Evolutionary conservation across 495 filamentous ascomycete species (phyloP).

Genomic region (Podospora tetraspora): DNA sequence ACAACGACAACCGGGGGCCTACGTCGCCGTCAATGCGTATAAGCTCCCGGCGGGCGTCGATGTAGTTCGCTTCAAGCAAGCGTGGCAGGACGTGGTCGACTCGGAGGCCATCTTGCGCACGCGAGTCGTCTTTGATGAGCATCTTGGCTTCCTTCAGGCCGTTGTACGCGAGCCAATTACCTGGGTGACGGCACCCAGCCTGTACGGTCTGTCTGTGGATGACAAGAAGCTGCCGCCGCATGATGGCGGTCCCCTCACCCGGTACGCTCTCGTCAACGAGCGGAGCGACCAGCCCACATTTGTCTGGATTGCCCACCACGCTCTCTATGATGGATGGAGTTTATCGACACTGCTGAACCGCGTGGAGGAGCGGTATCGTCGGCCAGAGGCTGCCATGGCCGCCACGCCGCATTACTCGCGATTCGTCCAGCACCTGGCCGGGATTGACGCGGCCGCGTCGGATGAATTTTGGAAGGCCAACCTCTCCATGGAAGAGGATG

Average conservation of each 20-base stretch:
- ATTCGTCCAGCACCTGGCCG: conserved; percentile 24
- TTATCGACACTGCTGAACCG: conserved; percentile 30
- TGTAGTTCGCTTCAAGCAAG: conserved; percentile 44
- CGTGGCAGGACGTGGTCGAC: conserved; percentile 50
- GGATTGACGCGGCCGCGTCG: conserved; percentile 11
- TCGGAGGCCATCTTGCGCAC: conserved; percentile 49
- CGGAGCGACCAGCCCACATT: conserved; percentile 41
- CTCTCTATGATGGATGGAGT: conserved; percentile 62
- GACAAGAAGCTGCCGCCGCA: conserved; percentile 16
- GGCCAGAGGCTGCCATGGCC: conserved; percentile 13
- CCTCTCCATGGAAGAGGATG: conserved; percentile 14
- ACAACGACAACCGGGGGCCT: conserved; percentile 46
- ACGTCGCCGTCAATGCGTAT: conserved; percentile 48
- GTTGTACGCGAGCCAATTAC: conserved; percentile 14
- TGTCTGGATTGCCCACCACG: conserved; percentile 48
- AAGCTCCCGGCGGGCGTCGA: conserved; percentile 41
- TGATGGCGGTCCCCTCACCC: conserved; percentile 17
- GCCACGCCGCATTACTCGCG: conserved; percentile 24
- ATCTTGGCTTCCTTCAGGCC: conserved; percentile 20
- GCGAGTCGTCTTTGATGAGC: conserved; percentile 19
- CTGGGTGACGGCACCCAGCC: conserved; percentile 12
- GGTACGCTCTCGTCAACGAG: conserved; percentile 14
- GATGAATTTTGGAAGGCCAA: conserved; percentile 23
- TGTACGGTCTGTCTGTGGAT: conserved; percentile 3
- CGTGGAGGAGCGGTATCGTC: conserved; percentile 19